These are phyloP conservation scores for Pseudoperonospora humuli DNA, from an alignment of 352 stramenopile genomes.

Conservation along the genomic window DNA sequence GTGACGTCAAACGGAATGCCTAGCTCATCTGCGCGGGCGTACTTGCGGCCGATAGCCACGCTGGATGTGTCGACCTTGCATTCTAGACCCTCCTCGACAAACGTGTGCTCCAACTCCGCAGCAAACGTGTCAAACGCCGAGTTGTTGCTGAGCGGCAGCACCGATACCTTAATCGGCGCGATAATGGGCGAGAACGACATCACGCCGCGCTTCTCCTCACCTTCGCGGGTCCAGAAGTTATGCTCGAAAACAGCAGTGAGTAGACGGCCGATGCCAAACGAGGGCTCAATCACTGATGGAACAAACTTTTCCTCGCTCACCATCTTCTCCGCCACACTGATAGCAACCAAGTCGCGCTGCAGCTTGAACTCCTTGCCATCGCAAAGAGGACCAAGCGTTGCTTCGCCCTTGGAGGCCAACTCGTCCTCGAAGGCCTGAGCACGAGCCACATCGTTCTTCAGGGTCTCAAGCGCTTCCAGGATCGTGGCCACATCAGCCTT, in stretches of 20 bases:
- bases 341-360: conserved; percentile 92
- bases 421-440: conserved; percentile 86
- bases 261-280: conserved; percentile 97
- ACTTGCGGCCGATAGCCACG: conserved; percentile 93
- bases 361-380: conserved; percentile 88
- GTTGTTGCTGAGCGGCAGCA: conserved; percentile 91
- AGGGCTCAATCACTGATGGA: conserved; percentile 98
- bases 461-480: conserved; percentile 55
- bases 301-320: conserved; percentile 98
- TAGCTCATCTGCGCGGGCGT: conserved; percentile 96
- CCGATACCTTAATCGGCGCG: conserved; percentile 97
- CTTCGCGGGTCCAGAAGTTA: conserved; percentile 95
- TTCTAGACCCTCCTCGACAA: conserved; percentile 57
- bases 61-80: conserved; percentile 94
- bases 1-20: conserved; percentile 98
- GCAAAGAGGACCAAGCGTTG: conserved; percentile 82
- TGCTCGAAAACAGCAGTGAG: conserved; percentile 98
- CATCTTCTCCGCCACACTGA: conserved; percentile 92
- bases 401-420: conserved; percentile 85
- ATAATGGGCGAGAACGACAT: conserved; percentile 97
- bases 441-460: conserved; percentile 89
- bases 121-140: conserved; percentile 75
- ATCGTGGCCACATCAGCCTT: conserved; percentile 88
- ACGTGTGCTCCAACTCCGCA: conserved; percentile 65
- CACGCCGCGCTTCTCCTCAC: conserved; percentile 95